These are phyloP conservation scores for Leccinum sublutescens DNA, from an alignment of 768 basidiomycete genomes.

Conservation along the genomic window DNA sequence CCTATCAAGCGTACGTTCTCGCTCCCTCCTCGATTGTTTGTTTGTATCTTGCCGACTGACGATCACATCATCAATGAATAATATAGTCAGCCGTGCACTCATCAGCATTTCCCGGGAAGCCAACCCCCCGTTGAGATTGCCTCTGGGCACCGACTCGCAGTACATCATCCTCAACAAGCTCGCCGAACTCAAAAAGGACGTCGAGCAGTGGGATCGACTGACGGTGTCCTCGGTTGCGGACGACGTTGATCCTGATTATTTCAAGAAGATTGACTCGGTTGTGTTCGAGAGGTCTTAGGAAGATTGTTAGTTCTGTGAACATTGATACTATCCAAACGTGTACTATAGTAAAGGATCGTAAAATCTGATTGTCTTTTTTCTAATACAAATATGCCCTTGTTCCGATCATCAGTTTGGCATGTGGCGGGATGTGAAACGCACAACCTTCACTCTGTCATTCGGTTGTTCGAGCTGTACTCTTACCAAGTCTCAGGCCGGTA, in stretches of 20 bases:
- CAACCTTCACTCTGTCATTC: neutral
- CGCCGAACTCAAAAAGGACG: conserved; percentile 14
- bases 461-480: no score
- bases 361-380: neutral
- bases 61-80: neutral
- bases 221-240: conserved; percentile 20
- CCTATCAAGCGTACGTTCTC: conserved; percentile 13
- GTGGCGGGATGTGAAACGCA: neutral
- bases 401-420: neutral
- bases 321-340: neutral
- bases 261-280: conserved; percentile 4
- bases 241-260: conserved; percentile 17
- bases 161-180: conserved; percentile 16
- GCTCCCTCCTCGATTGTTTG: neutral
- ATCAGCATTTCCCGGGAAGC: conserved; percentile 17
- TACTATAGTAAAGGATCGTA: neutral
- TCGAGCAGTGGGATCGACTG: conserved; percentile 14
- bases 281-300: neutral
- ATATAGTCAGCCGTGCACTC: conserved; percentile 21
- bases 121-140: conserved; percentile 22
- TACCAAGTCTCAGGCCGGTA: neutral
- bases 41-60: neutral
- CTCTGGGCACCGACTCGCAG: conserved; percentile 21
- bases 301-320: neutral
- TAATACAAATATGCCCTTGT: neutral